Evolutionary conservation across 306 rosid species (phyloP), one percentile per base, ranked within the genome.

Genomic region (Sesbania bispinosa): DNA sequence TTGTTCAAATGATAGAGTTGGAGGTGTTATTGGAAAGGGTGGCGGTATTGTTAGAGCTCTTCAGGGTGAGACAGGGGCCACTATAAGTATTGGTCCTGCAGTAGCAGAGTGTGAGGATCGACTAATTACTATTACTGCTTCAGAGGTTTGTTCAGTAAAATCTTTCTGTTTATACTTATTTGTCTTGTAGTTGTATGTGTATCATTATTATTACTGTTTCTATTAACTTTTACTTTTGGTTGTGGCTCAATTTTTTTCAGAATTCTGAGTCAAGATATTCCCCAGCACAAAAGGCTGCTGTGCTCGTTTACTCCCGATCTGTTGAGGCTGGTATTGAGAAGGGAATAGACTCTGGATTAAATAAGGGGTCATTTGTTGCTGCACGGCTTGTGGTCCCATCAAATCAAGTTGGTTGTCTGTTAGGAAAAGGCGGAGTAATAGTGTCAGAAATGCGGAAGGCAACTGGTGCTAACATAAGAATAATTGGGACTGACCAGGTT

Each of bases 21-120:
- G 99, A 57, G 97, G 96, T 75, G 84, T 94, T 32, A 94, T 94
- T 88, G 99, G 99, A 54, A 94, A 88, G 80, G 96, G 96, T 23
- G 99, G 97, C 52, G 60, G 79, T 67, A 86, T 94, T 79, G 74
- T 94, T 47, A 89, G 74, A 86, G 86, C 89, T 55, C 89, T 94
- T 73, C 96, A 94, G 80, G 89, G 79, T 80, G 99, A 94, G 80
- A 87, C 99, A 10, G 97, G 97, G 78, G 93, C 99, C 73, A 69
- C 78, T 19, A 80, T 94, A 76, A 88, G 82, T 74, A 75, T 94
- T 75, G 95, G 91, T 57, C 80, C 88, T 71, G 33, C 87, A 13
- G 67, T 88, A 68, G 83, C 82, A 42, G 93, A 87, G 14, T 91
- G 96, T 59, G 95, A 89, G 69, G 99, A 94, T 65, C 85, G 96